Evolutionary conservation across 2,329 filamentous ascomycete genomes (phyloP).

Genomic region (Bertia moriformis): DNA sequence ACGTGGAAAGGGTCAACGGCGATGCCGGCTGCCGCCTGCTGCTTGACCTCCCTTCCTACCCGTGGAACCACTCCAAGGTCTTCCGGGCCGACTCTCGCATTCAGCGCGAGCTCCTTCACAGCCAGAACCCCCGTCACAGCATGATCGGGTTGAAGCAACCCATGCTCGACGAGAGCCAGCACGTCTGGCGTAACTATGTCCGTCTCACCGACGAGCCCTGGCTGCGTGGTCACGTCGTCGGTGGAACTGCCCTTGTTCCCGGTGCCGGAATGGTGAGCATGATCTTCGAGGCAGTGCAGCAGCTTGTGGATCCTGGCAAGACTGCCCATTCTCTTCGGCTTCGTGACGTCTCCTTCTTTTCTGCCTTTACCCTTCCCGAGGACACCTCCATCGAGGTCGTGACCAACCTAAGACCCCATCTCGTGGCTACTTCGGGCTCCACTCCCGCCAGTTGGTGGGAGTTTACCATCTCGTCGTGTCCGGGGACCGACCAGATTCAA

Average conservation of each 20-base stretch:
- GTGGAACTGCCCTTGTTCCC: constrained; percentile 24
- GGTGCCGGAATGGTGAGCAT: constrained; percentile 16
- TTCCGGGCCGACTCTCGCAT: constrained; percentile 1
- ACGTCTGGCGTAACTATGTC: constrained; percentile 17
- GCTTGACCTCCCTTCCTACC: constrained; percentile 1
- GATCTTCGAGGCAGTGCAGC: constrained; percentile 5
- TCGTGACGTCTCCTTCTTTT: constrained; percentile 13
- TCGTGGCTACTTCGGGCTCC: too few relatives aligned
- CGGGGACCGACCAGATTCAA: too few relatives aligned
- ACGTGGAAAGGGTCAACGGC: neutral
- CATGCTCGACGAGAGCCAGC: too few relatives aligned
- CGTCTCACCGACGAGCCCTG: constrained; percentile 17
- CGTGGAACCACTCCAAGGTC: constrained; percentile 2
- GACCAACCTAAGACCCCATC: constrained; percentile 4
- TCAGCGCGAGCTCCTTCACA: neutral
- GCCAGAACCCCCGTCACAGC: too few relatives aligned
- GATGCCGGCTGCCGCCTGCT: constrained; percentile 1
- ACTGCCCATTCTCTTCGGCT: constrained; percentile 7
- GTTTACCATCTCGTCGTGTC: too few relatives aligned
- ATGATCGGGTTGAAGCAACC: too few relatives aligned
- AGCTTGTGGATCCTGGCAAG: neutral
- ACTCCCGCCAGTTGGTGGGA: too few relatives aligned
- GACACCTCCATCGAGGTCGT: constrained; percentile 13
- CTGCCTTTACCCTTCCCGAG: constrained; percentile 13
- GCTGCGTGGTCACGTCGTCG: constrained; percentile 23